Evolutionary conservation across 2,329 filamentous ascomycete species (phyloP).

Genomic region (Exophiala oligosperma): DNA sequence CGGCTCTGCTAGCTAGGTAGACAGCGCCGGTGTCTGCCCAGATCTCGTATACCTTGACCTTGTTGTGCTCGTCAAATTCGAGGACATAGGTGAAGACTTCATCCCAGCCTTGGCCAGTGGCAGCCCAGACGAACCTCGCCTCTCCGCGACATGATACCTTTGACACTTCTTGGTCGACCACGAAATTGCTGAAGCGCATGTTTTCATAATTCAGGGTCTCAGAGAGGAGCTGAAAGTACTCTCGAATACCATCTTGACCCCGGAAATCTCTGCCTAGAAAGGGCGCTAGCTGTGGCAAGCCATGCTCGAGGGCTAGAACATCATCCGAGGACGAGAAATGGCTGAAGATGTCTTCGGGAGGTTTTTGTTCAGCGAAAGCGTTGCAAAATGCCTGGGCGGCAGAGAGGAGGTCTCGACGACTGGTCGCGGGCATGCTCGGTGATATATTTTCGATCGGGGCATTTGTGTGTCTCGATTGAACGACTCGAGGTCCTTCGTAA

Average conservation of each 20-base stretch:
- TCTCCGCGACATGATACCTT: conserved; percentile 37
- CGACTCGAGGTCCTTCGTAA: too few species aligned
- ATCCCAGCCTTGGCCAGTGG: conserved; percentile 40
- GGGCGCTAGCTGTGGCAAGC: conserved; percentile 41
- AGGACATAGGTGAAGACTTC: conserved; percentile 44
- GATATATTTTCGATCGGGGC: background rate
- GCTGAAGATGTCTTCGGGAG: conserved; percentile 33
- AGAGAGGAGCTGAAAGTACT: conserved; percentile 40
- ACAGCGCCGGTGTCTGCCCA: conserved; percentile 48
- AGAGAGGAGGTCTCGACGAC: conserved; percentile 27
- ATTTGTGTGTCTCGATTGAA: background rate
- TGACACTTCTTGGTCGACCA: conserved; percentile 37
- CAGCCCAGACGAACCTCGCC: conserved; percentile 37
- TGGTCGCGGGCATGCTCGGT: conserved; percentile 15
- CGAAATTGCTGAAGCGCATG: conserved; percentile 41
- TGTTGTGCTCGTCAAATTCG: conserved; percentile 36
- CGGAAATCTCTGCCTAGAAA: conserved; percentile 45
- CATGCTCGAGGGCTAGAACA: conserved; percentile 40
- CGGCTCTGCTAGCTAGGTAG: conserved; percentile 39
- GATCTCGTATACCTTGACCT: conserved; percentile 42
- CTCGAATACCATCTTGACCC: conserved; percentile 35
- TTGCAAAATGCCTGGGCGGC: conserved; percentile 33
- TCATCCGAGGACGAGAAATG: conserved; percentile 36
- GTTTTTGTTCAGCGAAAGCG: conserved; percentile 33
- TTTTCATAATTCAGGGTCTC: conserved; percentile 35